phyloP scores from a whole-genome alignment of 148 eudicot species.

The Pouteria glomerata region DNA sequence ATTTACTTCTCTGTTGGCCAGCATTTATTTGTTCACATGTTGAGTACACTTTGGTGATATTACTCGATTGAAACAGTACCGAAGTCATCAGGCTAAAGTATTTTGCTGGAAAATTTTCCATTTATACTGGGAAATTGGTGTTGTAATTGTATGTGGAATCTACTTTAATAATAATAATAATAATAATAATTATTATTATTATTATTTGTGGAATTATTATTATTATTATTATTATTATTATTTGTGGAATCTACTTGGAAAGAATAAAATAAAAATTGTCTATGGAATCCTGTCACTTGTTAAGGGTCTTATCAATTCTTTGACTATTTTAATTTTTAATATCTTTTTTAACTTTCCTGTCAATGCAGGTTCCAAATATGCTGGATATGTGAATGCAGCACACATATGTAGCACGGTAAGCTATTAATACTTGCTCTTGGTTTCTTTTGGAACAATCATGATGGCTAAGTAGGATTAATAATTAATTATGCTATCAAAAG shows the following conservation, averaged over 20 bases:
- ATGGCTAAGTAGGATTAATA: background rate
- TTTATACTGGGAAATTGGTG: background rate
- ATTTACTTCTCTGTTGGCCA: background rate
- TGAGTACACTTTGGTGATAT: background rate
- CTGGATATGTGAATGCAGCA: slow-evolving; percentile 82
- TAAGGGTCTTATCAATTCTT: background rate
- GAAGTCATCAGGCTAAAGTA: background rate
- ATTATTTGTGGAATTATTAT: no score
- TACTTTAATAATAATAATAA: no score
- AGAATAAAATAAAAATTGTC: no score
- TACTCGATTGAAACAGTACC: background rate
- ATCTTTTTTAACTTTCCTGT: background rate
- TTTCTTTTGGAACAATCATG: background rate
- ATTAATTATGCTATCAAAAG: background rate
- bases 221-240: no score
- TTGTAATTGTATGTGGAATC: background rate
- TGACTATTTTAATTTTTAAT: background rate
- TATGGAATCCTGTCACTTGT: background rate
- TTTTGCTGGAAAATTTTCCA: background rate
- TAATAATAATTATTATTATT: no score
- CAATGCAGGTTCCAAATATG: slow-evolving; percentile 86
- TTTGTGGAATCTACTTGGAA: no score
- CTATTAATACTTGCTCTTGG: slow-evolving; percentile 5
- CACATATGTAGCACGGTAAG: slow-evolving; percentile 94
- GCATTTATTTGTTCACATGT: background rate